These are phyloP conservation scores for Aspergillus avenaceus DNA, from an alignment of 495 filamentous ascomycete genomes.

Conservation along the genomic window DNA sequence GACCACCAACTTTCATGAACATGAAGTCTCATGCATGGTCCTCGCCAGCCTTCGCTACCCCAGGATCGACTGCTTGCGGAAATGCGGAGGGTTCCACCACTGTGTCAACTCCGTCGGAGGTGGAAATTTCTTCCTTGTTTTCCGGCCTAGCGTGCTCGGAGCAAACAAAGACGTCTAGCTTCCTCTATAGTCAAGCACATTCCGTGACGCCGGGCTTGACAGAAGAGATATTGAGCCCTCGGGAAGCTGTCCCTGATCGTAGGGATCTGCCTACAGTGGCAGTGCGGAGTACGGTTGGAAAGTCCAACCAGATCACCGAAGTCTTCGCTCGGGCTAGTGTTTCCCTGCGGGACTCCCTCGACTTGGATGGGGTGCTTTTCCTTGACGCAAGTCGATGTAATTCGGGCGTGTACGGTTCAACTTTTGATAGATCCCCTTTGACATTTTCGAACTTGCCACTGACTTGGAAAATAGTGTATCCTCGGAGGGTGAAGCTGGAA, in stretches of 20 bases:
- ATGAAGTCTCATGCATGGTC: conserved; percentile 22
- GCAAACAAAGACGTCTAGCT: conserved; percentile 24
- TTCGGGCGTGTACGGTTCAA: conserved; percentile 9
- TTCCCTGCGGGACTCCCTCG: conserved; percentile 25
- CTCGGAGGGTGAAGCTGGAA: conserved; percentile 3
- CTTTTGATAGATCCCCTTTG: not conserved
- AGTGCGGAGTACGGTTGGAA: not conserved
- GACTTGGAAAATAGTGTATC: conserved; percentile 6
- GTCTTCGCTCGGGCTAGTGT: conserved; percentile 26
- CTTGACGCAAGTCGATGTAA: conserved; percentile 21
- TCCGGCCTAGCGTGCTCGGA: not conserved
- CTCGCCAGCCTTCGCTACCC: conserved; percentile 3
- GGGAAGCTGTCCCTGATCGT: not conserved
- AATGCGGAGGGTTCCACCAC: not conserved
- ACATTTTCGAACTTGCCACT: not conserved
- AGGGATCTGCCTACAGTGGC: conserved; percentile 8
- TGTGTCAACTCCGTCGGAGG: conserved; percentile 9
- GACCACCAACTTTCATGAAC: conserved; percentile 31
- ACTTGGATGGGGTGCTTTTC: conserved; percentile 33
- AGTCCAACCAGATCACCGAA: conserved; percentile 1
- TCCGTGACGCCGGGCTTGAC: not conserved
- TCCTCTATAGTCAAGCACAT: conserved; percentile 1
- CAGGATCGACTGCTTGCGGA: not conserved
- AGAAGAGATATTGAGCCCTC: not conserved
- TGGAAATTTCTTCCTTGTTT: not conserved